Conservation (phyloP, 1,284 basidiomycete genomes). For the Cutaneotrichosporon mucoides region DNA sequence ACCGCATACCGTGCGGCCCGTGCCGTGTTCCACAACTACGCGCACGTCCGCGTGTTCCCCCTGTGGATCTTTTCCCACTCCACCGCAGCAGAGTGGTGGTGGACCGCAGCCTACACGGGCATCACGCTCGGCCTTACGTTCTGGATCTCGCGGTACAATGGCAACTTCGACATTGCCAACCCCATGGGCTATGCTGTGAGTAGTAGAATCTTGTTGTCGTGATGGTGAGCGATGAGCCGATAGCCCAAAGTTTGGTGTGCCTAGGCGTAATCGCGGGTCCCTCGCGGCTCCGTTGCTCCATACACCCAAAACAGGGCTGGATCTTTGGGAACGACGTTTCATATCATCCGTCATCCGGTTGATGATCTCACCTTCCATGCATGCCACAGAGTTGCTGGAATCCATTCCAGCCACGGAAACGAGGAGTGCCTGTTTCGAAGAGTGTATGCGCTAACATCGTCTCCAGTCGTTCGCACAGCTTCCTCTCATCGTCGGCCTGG, state of each 20-base stretch:
- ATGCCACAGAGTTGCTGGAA: background rate
- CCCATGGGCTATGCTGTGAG: conserved; percentile 13
- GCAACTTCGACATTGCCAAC: conserved; percentile 17
- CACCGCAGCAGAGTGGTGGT: conserved; percentile 13
- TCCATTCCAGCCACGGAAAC: too few relatives aligned
- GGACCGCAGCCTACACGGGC: conserved; percentile 15
- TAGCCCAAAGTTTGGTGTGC: too few relatives aligned
- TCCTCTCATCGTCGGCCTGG: conserved; percentile 61
- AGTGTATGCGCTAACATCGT: background rate
- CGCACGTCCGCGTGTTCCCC: conserved; percentile 15
- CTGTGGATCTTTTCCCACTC: conserved; percentile 14
- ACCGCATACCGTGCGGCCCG: background rate
- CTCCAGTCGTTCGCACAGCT: conserved; percentile 52
- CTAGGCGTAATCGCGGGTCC: too few relatives aligned
- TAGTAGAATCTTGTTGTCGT: too few relatives aligned
- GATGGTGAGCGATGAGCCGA: too few relatives aligned
- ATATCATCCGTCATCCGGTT: background rate
- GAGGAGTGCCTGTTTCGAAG: too few relatives aligned
- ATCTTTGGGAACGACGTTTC: too few relatives aligned
- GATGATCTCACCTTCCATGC: too few relatives aligned
- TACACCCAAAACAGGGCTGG: too few relatives aligned
- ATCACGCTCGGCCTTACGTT: conserved; percentile 12
- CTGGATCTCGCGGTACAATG: conserved; percentile 5
- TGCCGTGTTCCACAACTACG: conserved; percentile 10
- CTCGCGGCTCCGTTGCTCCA: too few relatives aligned